Conservation (phyloP, 345 rosid species). For the Odontarrhena argentea region DNA sequence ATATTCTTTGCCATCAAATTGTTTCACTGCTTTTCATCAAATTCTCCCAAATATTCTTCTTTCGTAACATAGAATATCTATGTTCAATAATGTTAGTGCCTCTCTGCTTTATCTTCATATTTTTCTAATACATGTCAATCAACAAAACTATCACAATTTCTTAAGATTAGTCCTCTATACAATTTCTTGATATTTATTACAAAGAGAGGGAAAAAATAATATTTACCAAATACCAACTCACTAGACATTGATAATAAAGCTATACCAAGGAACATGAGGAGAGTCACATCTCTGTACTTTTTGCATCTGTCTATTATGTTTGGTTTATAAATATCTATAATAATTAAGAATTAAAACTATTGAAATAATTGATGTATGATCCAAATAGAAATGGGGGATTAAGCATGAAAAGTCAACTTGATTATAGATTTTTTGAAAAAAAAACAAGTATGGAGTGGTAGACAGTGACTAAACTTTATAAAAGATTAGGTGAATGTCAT, state of each 20-base stretch:
- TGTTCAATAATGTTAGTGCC: neutral
- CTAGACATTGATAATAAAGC: neutral
- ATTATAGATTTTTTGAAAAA: neutral
- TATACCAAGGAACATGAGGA: neutral
- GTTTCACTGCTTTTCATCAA: constrained; percentile 15
- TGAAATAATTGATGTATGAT: constrained; percentile 6
- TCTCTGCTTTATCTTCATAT: neutral
- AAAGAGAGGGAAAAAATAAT: neutral
- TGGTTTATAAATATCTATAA: neutral
- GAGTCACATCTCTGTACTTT: constrained; percentile 19
- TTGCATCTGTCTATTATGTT: neutral
- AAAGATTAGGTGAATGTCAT: constrained; percentile 39
- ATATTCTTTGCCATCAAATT: neutral
- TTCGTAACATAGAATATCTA: neutral
- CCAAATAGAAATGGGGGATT: constrained; percentile 11
- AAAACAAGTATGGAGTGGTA: constrained; percentile 30
- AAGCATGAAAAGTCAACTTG: constrained; percentile 32
- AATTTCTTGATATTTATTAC: too few relatives aligned
- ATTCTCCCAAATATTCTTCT: neutral
- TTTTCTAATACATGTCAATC: neutral
- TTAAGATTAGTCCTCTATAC: neutral
- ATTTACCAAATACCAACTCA: neutral
- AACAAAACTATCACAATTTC: neutral
- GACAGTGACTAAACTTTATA: constrained; percentile 32
- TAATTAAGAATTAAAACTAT: too few relatives aligned